Evolutionary conservation across 139 green algal species (phyloP), one percentile per base, ranked within the genome.

Genomic region (Trebouxia sp.): DNA sequence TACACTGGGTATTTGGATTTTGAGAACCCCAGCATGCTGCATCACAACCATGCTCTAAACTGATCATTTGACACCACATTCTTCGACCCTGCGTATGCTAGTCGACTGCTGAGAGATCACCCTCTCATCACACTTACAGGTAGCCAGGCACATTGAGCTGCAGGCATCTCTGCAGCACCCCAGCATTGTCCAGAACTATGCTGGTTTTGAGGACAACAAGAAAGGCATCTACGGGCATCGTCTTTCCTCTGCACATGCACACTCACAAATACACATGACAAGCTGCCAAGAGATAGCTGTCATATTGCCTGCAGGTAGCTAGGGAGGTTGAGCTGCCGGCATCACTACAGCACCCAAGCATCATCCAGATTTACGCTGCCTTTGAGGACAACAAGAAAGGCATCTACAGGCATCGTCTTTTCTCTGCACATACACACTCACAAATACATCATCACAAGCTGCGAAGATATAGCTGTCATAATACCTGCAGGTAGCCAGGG

Each of bases 401-500:
- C 56, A 39, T 24, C 5, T 5, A n/a, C 24, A 24, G 20, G 56
- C n/a, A 39, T 12, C 20, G 56, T 24, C 56, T 42, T 24, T n/a
- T 4, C 20, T 5, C 1, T 24, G 14, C 26, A 24, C 26, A 15
- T n/a, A 39, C 6, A 24, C n/a, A 69, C 24, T 39, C 26, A 20
- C 12, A 11, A 38, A 20, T 69, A n/a, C 24, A 17, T 32, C 56
- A 24, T 35, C n/a, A n/a, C n/a, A n/a, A n/a, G n/a, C n/a, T n/a
- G n/a, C n/a, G n/a, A n/a, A n/a, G n/a, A n/a, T n/a, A n/a, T n/a
- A n/a, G n/a, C 22, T 17, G 2, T 28, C 20, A 58, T 17, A 10
- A n/a, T n/a, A n/a, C 65, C 4, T n/a, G n/a, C 37, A 85, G 75
- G 81, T 82, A 47, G 65, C 47, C 5, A 50, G 86, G 5, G 86